These are phyloP conservation scores for Hirschfeldia incana DNA, from an alignment of 345 rosid genomes.

Conservation along the genomic window DNA sequence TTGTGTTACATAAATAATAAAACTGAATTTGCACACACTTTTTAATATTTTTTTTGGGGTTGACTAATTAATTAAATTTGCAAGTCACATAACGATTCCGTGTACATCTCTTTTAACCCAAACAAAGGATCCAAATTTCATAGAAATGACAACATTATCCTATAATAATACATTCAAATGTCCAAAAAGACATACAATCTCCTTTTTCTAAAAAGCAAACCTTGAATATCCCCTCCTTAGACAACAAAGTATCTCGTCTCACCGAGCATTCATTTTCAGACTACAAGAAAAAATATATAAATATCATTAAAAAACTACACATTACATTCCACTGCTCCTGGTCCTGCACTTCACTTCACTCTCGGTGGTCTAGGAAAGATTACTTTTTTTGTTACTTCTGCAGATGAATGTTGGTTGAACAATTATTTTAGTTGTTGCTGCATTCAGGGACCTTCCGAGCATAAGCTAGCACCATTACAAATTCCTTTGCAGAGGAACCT, in stretches of 20 bases:
- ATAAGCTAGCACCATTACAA: slow-evolving; percentile 81
- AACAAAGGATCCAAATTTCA: slow-evolving; percentile 17
- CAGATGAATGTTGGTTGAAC: slow-evolving; percentile 2
- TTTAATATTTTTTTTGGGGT: neutral
- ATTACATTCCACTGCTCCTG: neutral
- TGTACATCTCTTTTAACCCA: slow-evolving; percentile 27
- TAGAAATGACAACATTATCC: slow-evolving; percentile 31
- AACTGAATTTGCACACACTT: neutral
- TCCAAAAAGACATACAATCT: slow-evolving; percentile 1
- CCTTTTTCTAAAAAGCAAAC: neutral
- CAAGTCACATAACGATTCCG: slow-evolving; percentile 13
- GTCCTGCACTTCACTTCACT: slow-evolving; percentile 14
- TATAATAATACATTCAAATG: slow-evolving; percentile 19
- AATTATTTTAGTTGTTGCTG: slow-evolving; percentile 29
- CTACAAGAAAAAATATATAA: neutral
- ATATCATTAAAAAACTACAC: slow-evolving; percentile 6
- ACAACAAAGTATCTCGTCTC: neutral
- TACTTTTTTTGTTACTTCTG: slow-evolving; percentile 9
- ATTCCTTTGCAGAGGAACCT: slow-evolving; percentile 93
- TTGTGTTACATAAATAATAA: neutral
- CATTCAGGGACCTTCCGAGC: slow-evolving; percentile 51
- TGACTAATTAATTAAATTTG: neutral
- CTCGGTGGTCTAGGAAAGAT: neutral
- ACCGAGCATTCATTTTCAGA: slow-evolving; percentile 15
- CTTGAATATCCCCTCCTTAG: slow-evolving; percentile 9